Base-by-base conservation (phyloP, 805 yeast genomes). In the Saccharomyces kudriavzevii region DNA sequence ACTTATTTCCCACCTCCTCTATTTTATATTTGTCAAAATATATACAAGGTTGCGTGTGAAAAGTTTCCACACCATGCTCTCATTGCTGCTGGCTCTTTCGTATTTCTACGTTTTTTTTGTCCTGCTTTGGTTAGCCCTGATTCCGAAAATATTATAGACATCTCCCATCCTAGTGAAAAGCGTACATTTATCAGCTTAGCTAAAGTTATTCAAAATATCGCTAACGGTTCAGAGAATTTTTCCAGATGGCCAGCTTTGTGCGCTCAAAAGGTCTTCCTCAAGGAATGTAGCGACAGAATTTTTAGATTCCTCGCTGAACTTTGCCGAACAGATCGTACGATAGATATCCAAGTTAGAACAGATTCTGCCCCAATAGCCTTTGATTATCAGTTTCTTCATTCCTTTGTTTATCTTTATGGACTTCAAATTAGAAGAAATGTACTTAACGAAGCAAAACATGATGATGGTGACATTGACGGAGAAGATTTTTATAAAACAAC, bases 61-160 rank as follows among this genome's bases (percentile, higher is more conserved):
- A 81, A 81, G 58, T 85, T 85, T 60, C 87, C 87, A 0, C 83
- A 80, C 43, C 85, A 85, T 43, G 78, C 84, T 47, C 74, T 79
- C 40, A 75, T 83, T 43, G 89, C 95, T 0, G 85, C 89, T 27
- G 96, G 97, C 0, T 90, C 96, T 0, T 92, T 87, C 65, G 74
- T 92, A 52, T 91, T 92, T 63, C 74, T 92, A 59, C 73, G 96
- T 53, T 82, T 85, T 57, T 77, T 86, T 56, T 87, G 95, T 65
- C 97, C 98, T 11, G 96, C 96, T 0, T 83, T 91, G 60, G 91
- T 91, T 13, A 83, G 89, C 31, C 97, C 97, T 0, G 96, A 88
- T 54, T 55, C 74, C 17, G 76, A 76, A 55, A 67, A 64, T 48
- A 66, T 74, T 43, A 66, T 72, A 24, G 72, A 68, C 20, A 60